Evolutionary conservation across 768 basidiomycete genomes (phyloP).

Genomic region (Russula brevipes): DNA sequence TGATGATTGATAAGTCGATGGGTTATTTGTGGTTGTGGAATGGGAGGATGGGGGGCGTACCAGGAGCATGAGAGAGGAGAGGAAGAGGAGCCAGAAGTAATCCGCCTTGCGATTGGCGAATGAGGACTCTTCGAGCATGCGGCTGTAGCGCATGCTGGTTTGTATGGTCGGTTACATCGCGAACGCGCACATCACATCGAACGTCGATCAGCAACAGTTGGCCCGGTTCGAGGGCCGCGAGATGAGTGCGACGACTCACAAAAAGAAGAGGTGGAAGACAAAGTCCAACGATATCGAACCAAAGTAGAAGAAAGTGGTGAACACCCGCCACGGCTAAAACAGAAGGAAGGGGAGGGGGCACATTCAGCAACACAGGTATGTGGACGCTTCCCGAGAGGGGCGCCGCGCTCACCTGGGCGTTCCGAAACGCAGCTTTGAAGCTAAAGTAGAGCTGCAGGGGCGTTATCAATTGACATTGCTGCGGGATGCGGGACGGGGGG

Average conservation of each 20-base stretch:
- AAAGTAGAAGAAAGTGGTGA: constrained; percentile 95
- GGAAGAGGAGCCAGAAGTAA: constrained; percentile 89
- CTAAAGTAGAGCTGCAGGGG: constrained; percentile 92
- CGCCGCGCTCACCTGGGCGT: constrained; percentile 57
- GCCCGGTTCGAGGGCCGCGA: no score
- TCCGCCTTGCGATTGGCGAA: constrained; percentile 89
- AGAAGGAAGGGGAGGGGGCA: constrained; percentile 16
- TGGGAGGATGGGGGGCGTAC: constrained; percentile 41
- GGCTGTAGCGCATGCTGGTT: constrained; percentile 88
- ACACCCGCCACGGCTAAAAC: constrained; percentile 73
- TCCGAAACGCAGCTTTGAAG: constrained; percentile 75
- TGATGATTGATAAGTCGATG: background rate
- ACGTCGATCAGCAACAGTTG: background rate
- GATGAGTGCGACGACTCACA: constrained; percentile 50
- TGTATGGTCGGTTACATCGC: background rate
- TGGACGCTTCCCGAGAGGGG: no score
- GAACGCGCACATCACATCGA: background rate
- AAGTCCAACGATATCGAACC: constrained; percentile 91
- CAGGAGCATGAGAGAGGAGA: constrained; percentile 80
- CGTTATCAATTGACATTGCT: constrained; percentile 93
- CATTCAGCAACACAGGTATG: constrained; percentile 8
- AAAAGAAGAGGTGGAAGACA: constrained; percentile 97
- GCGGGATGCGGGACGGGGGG: background rate
- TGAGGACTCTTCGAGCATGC: constrained; percentile 95
- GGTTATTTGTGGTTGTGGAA: background rate